Evolutionary conservation across 2,329 filamentous ascomycete species (phyloP), one percentile per base, ranked within the genome.

Genomic region (Phoma herbarum): DNA sequence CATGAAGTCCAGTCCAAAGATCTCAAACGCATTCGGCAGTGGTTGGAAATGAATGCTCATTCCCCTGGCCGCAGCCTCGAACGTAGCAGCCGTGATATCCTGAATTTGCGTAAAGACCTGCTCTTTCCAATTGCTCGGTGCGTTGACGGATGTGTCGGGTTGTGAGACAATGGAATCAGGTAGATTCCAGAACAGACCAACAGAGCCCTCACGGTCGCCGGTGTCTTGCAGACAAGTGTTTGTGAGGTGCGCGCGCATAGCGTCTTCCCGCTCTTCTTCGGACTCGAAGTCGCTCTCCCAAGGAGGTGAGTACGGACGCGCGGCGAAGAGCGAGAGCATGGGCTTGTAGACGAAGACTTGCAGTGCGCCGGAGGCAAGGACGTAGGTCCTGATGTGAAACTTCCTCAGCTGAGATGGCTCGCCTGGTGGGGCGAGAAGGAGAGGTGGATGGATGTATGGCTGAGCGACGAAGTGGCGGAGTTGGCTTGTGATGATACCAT

Each of bases 401-500:
- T 99, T 99, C 63, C 90, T 86, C 60, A 84, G 82, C 2, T 47
- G 41, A 16, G 33, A 41, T 2, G 49, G 55, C 8, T 41, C 33
- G 16, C 44, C 52, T 1, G 66, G 65, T 1, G 69, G 80, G 26
- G 82, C 84, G 2, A 94, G 80, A 12, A 97, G 84, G 3, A 98
- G 85, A 0, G 94, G 93, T 1, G 90, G 91, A 75, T 96, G 86
- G 69, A 99, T 94, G 78, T 99, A 99, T 0, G 92, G 92, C 77
- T 99, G 95, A 5, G 90, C 93, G 70, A 98, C 88, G 80, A 99
- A 99, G 80, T 99, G 94, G 59, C 95, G 90, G 48, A 99, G 88
- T 73, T 97, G 93, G 0, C 91, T 95, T 3, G 94, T 92, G 55
- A 92, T 90, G 65, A 97, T 90, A 67, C 82, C 83, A 41, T 82